A percentile compares a stretch with the other conserved stretches of the same genome.
Conservation (phyloP, 495 filamentous ascomycete genomes). For the Tirmania nivea region DNA sequence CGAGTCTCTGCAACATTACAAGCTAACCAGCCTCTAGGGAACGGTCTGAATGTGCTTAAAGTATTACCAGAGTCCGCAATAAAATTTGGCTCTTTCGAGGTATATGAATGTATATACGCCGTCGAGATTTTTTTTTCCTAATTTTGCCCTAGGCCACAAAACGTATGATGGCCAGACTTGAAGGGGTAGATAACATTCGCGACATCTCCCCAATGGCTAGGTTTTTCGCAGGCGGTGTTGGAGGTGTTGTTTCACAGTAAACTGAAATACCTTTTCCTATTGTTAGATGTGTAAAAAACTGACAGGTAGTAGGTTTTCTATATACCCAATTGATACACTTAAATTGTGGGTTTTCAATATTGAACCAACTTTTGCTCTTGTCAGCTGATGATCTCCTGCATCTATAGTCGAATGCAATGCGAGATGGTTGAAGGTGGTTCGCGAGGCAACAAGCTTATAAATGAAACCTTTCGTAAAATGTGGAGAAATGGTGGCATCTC, state of each 20-base stretch:
- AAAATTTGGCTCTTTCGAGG: constrained; percentile 86
- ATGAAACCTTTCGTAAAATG: constrained; percentile 64
- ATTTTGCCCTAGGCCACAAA: constrained; percentile 45
- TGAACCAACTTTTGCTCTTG: neutral
- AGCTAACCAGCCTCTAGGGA: constrained; percentile 34
- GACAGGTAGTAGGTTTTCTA: constrained; percentile 40
- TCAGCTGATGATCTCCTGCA: neutral
- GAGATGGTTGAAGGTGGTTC: constrained; percentile 70
- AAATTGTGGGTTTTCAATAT: constrained; percentile 48
- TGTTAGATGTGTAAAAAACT: constrained; percentile 12
- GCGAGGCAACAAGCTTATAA: constrained; percentile 64
- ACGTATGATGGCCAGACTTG: constrained; percentile 59
- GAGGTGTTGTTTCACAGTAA: constrained; percentile 82
- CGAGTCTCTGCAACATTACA: constrained; percentile 15
- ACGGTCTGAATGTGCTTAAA: constrained; percentile 89
- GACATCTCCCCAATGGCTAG: constrained; percentile 61
- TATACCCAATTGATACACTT: constrained; percentile 91
- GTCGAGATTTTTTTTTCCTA: too few species aligned
- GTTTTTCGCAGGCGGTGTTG: constrained; percentile 74
- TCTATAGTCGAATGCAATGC: constrained; percentile 65
- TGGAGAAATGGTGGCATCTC: constrained; percentile 49
- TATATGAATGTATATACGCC: constrained; percentile 10
- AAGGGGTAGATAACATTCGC: constrained; percentile 69
- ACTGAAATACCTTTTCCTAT: constrained; percentile 13
- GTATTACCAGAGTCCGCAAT: constrained; percentile 97